phyloP scores from a whole-genome alignment of 140 eudicot species.

The Oenanthe javanica region DNA sequence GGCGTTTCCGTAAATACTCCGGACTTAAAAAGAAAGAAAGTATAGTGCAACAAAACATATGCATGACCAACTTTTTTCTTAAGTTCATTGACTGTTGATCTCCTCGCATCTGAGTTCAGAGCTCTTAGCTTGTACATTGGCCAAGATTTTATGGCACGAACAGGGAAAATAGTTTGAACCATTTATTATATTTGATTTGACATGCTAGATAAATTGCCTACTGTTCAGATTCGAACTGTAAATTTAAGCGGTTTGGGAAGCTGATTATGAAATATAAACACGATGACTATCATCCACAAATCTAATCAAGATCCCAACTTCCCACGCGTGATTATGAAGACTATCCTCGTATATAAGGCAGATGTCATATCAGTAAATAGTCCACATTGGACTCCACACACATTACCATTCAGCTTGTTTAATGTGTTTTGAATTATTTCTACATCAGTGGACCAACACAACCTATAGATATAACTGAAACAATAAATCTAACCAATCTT shows the following conservation, averaged over 20 bases:
- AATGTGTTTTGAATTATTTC: neutral
- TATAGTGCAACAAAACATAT: neutral
- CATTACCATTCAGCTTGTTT: neutral
- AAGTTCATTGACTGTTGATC: neutral
- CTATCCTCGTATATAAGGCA: neutral
- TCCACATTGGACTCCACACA: neutral
- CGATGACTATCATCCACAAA: neutral
- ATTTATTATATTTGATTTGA: neutral
- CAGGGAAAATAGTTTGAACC: neutral
- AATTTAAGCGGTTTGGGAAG: neutral
- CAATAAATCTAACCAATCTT: constrained; percentile 5
- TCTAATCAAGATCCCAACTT: neutral
- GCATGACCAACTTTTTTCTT: neutral
- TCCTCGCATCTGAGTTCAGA: neutral
- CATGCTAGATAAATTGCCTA: neutral
- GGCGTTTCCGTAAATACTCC: neutral
- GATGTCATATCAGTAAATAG: neutral
- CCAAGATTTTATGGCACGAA: neutral
- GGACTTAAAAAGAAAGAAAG: neutral
- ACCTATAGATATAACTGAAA: neutral
- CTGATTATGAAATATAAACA: neutral
- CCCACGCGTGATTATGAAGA: neutral
- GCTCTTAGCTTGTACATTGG: neutral
- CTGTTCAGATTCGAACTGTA: neutral
- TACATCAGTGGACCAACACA: neutral